phyloP scores from a whole-genome alignment of 345 rosid genomes.

The Hevea brasiliensis region DNA sequence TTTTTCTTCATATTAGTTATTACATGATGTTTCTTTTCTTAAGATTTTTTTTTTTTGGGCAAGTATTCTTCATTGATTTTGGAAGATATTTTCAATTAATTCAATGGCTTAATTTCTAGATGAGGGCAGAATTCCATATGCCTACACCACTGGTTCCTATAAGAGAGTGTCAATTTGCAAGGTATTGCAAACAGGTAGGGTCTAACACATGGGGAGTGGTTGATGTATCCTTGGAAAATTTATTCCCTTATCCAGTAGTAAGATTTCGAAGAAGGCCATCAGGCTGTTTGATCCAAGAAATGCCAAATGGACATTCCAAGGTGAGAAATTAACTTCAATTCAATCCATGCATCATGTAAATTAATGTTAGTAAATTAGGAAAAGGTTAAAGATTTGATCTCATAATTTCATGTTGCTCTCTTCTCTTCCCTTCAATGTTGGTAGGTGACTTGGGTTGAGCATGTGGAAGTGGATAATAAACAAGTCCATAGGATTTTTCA shows the following conservation, averaged over 20 bases:
- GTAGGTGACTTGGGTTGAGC: constrained; percentile 63
- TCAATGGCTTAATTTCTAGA: constrained; percentile 22
- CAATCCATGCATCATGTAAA: not conserved
- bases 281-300: constrained; percentile 46
- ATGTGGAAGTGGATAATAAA: constrained; percentile 42
- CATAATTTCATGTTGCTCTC: not conserved
- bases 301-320: constrained; percentile 35
- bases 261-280: constrained; percentile 48
- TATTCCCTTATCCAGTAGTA: constrained; percentile 29
- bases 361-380: too few relatives aligned
- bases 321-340: constrained; percentile 10
- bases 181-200: constrained; percentile 36
- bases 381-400: not conserved
- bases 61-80: not conserved
- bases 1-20: too few relatives aligned
- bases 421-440: not conserved
- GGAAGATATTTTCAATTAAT: not conserved
- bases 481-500: constrained; percentile 29
- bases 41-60: too few relatives aligned
- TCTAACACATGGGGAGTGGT: constrained; percentile 49
- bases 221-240: constrained; percentile 48
- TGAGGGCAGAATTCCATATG: constrained; percentile 48
- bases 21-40: too few relatives aligned
- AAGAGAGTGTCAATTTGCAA: constrained; percentile 42
- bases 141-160: constrained; percentile 42